phyloP scores from a whole-genome alignment of 1,284 basidiomycete genomes.

The Albatrellus sp. region DNA sequence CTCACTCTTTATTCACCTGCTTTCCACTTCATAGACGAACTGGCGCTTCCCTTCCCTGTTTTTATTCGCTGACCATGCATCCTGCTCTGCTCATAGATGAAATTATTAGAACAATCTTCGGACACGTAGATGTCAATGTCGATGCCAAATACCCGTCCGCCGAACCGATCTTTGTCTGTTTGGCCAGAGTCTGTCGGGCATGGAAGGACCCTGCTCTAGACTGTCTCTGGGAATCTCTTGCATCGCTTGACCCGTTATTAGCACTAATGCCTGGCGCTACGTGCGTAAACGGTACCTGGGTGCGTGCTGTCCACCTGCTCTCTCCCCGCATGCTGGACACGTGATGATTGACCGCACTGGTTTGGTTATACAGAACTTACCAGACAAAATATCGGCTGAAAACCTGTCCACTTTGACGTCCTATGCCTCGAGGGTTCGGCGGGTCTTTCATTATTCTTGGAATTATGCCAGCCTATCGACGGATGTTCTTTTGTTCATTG shows the following conservation, averaged over 20 bases:
- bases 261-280: conserved; percentile 24
- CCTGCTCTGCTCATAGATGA: conserved; percentile 13
- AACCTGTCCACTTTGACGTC: conserved; percentile 22
- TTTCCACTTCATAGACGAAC: too few species aligned
- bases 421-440: conserved; percentile 36
- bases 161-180: conserved; percentile 7
- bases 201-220: conserved; percentile 50
- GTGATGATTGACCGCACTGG: too few species aligned
- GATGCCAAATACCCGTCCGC: conserved; percentile 1
- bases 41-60: too few species aligned
- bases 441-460: conserved; percentile 22
- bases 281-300: neutral
- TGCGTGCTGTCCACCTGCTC: neutral
- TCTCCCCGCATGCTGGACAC: neutral
- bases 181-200: conserved; percentile 25
- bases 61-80: conserved; percentile 7
- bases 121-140: conserved; percentile 6
- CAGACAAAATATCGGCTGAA: conserved; percentile 3
- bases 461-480: conserved; percentile 2
- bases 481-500: conserved; percentile 3
- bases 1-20: too few species aligned
- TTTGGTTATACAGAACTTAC: conserved; percentile 1
- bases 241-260: conserved; percentile 33
- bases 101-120: conserved; percentile 10
- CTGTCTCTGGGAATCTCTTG: conserved; percentile 34